These are phyloP conservation scores for Syncephalastrum sp. DNA, from an alignment of 371 early-diverging fungal genomes.

Conservation along the genomic window DNA sequence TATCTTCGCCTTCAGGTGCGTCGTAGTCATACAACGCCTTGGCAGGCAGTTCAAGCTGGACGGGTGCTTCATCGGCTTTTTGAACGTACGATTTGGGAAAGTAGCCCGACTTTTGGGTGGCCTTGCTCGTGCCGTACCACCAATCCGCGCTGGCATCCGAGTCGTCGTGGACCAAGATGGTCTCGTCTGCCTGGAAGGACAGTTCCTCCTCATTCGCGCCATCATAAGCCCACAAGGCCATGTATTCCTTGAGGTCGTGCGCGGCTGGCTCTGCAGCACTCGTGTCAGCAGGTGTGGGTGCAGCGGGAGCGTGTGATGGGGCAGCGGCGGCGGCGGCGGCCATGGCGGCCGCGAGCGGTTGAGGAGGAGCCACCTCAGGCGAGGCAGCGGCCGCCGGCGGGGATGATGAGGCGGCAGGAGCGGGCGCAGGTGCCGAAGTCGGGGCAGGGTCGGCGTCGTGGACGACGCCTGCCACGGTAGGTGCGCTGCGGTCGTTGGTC, in stretches of 20 bases:
- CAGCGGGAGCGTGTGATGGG: constrained; percentile 6
- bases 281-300: constrained; percentile 2
- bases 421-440: constrained; percentile 7
- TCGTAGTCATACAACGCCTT: constrained; percentile 41
- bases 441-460: constrained; percentile 2
- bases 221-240: constrained; percentile 41
- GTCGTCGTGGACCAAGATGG: constrained; percentile 34
- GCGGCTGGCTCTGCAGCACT: background rate
- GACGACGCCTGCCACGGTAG: constrained; percentile 35
- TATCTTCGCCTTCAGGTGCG: constrained; percentile 33
- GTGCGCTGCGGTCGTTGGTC: constrained; percentile 46
- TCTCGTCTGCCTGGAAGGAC: constrained; percentile 35
- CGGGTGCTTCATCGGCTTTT: background rate
- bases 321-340: background rate
- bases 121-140: constrained; percentile 34
- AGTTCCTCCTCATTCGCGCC: constrained; percentile 40
- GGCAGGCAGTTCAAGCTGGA: constrained; percentile 24
- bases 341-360: constrained; percentile 2
- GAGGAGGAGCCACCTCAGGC: constrained; percentile 67
- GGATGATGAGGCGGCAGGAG: constrained; percentile 17
- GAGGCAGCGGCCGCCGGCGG: constrained; percentile 50
- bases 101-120: constrained; percentile 25
- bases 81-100: constrained; percentile 40
- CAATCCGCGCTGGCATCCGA: constrained; percentile 34
- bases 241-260: constrained; percentile 20